Base-by-base conservation (phyloP, 306 rosid species). In the Cajanus cajan region DNA sequence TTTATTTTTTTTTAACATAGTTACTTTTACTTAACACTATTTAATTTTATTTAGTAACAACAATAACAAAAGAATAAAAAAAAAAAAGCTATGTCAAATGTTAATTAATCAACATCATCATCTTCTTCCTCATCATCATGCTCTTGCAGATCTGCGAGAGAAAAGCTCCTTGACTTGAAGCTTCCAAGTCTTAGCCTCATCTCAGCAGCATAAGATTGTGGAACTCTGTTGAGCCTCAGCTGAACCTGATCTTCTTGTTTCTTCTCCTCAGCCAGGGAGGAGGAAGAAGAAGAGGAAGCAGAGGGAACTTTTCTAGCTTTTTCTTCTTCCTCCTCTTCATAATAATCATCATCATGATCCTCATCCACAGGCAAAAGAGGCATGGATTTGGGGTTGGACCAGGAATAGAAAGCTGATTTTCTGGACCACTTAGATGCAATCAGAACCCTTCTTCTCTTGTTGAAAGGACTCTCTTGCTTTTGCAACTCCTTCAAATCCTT, bases 311-410 rank as follows among this genome's bases (percentile, higher is more conserved):
- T 72, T 12, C 85, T 82, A 7, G 71, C 52, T 7, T 78, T 82
- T 8, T 71, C 80, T 7, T 70, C 74, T 1, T 81, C 70, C 2
- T 71, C 86, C 1, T 81, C 87, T 2, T 81, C 90, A 0, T 87
- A 83, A 1, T 75, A 52, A 14, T 54, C 86, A 9, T 81, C 80
- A 12, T 85, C 85, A 0, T 72, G 86, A 21, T 88, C 86, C 79
- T 94, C 98, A 4, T 68, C 58, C 15, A 94, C 84, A 2, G 96
- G 87, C 14, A 95, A 68, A 41, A 95, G 84, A 8, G 99, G 99
- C 99, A 95, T 91, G 73, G 99, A 95, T 82, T 88, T 52, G 1
- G 99, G 98, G 81, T 95, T 91, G 0, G 86, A 70, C 88, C 92
- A 84, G 31, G 86, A 82, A 82, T 95, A 95, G 44, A 93, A 93